Base-by-base conservation (phyloP, 1,284 basidiomycete genomes). In the Tilletia horrida region DNA sequence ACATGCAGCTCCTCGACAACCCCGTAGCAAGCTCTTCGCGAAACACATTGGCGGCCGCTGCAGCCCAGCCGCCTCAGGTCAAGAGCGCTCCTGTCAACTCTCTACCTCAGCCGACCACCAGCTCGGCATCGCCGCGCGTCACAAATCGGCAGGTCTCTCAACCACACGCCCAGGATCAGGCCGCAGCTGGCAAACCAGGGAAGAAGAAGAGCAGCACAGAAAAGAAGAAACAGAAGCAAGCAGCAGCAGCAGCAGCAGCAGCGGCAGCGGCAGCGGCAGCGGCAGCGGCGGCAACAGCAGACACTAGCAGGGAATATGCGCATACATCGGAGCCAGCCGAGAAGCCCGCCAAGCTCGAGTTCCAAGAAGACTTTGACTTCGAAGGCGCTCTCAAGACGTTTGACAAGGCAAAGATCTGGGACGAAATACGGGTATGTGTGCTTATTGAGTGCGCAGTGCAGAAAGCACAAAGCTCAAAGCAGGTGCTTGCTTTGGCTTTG, bases 351-450 rank as follows among this genome's bases (percentile, higher is more conserved):
- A 52, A 52, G 31, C 29, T 59, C 27, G 61, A 8, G 16, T 65
- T 50, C 16, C 23, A 35, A 11, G 52, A 65, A 21, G 64, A 65
- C 40, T 65, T 65, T 59, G 64, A 65, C 48, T 65, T 65, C 47
- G 48, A 65, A 47, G 52, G 27, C 29, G 52, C 27, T 6, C 52
- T 65, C 31, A 40, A 42, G 27, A 55, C 29, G 4, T 65, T 65
- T 50, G 64, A 65, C 31, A 65, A 65, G 52, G 27, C 25, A 13
- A 43, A 42, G 64, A 50, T 65, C 21, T 65, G 64, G 64, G 64
- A 65, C 13, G 50, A 65, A 29, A 65, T 65, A 25, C 48, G 64
- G 27, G 64, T 65, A 35, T 43, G 61, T 44, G 18, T 57, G 18
- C n/a, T n/a, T n/a, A n/a, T n/a, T n/a, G n/a, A n/a, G n/a, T n/a